A percentile compares a stretch with the other conserved stretches of the same genome.
These are phyloP conservation scores for Aegilops umbellulata DNA, from an alignment of 176 grass and related monocot species.

Conservation along the genomic window DNA sequence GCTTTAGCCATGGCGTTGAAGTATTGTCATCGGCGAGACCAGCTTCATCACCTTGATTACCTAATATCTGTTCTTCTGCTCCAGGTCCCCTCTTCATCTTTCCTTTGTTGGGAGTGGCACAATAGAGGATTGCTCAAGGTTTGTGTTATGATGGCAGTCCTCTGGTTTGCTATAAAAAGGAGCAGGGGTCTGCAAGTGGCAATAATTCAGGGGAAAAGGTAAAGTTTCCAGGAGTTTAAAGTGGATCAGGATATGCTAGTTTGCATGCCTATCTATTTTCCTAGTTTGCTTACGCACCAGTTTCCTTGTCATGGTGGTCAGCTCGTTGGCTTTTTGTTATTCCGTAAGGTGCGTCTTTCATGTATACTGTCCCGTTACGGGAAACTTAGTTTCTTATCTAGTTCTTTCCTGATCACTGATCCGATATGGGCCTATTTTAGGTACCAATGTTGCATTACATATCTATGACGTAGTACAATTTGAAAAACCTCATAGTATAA, in stretches of 20 bases:
- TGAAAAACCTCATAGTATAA: not conserved
- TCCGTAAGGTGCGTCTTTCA: conserved; percentile 30
- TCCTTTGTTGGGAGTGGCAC: conserved; percentile 29
- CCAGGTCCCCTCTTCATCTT: conserved; percentile 50
- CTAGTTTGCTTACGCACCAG: not conserved
- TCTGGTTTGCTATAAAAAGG: conserved; percentile 72
- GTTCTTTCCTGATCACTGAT: conserved; percentile 32
- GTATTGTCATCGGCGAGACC: conserved; percentile 29
- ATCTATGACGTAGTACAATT: no score
- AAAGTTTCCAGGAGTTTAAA: conserved; percentile 35
- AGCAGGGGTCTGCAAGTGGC: conserved; percentile 41
- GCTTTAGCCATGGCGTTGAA: conserved; percentile 52
- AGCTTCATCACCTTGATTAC: conserved; percentile 13
- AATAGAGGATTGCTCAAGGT: conserved; percentile 36
- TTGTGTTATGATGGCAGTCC: conserved; percentile 31
- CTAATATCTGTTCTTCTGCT: conserved; percentile 31
- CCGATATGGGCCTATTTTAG: conserved; percentile 22
- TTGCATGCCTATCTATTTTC: conserved; percentile 32
- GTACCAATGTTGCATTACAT: conserved; percentile 8
- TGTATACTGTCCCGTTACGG: conserved; percentile 23
- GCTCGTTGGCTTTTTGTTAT: conserved; percentile 49
- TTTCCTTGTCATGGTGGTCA: conserved; percentile 35
- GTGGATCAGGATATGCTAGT: conserved; percentile 52
- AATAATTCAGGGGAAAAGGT: conserved; percentile 68
- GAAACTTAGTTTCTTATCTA: conserved; percentile 38